These are phyloP conservation scores for Aspergillus conjunctus DNA, from an alignment of 495 filamentous ascomycete species.

Conservation along the genomic window DNA sequence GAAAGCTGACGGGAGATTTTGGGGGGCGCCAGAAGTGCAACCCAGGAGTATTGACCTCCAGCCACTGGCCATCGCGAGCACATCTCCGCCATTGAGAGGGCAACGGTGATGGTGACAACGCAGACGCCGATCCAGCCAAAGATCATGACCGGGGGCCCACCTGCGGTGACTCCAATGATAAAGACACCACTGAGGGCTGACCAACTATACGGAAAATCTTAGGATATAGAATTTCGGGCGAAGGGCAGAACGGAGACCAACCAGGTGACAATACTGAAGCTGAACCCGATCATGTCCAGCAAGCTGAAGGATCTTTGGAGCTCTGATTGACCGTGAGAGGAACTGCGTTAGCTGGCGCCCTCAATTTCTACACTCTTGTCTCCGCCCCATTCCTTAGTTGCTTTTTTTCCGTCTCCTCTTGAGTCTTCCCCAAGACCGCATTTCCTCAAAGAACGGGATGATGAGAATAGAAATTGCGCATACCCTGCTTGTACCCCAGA, in stretches of 20 bases:
- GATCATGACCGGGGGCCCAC: conserved; percentile 60
- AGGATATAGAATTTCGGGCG: not conserved
- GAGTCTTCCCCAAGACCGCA: not conserved
- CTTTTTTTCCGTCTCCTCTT: not conserved
- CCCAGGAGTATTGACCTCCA: conserved; percentile 61
- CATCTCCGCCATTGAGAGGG: conserved; percentile 61
- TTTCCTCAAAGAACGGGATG: not conserved
- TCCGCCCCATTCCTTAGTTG: not conserved
- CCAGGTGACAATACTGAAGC: conserved; percentile 61
- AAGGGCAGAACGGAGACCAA: conserved; percentile 18
- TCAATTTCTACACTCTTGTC: no score
- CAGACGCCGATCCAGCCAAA: conserved; percentile 58
- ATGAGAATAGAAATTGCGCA: not conserved
- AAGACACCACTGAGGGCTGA: conserved; percentile 58
- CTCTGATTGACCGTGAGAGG: conserved; percentile 34
- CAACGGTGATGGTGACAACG: conserved; percentile 52
- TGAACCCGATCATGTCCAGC: conserved; percentile 62
- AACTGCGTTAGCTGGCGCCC: not conserved
- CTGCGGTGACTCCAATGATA: conserved; percentile 56
- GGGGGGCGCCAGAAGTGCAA: conserved; percentile 57
- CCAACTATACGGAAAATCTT: conserved; percentile 41
- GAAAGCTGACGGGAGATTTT: conserved; percentile 49
- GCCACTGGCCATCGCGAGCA: conserved; percentile 56
- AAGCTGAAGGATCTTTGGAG: conserved; percentile 60
- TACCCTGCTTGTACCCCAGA: conserved; percentile 52